These are phyloP conservation scores for Skeletonema menzelii DNA, from an alignment of 108 stramenopile genomes.

Conservation along the genomic window DNA sequence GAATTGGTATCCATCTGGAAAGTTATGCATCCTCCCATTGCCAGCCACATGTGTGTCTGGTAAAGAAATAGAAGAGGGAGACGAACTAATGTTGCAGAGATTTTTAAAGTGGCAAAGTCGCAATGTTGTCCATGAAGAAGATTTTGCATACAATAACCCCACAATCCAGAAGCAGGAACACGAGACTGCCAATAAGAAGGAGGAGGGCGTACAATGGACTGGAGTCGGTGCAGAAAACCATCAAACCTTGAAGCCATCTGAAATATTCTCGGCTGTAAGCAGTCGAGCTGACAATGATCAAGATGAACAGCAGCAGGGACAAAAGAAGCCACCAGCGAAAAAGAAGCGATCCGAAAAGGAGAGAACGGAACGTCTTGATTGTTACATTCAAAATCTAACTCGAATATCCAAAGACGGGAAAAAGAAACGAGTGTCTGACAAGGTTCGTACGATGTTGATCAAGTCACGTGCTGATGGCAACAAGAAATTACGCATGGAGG, in stretches of 20 bases:
- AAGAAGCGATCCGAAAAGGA: slow-evolving; percentile 33
- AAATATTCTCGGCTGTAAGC: slow-evolving; percentile 61
- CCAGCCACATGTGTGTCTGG: not conserved
- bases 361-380: slow-evolving; percentile 45
- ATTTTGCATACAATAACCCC: slow-evolving; percentile 39
- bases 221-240: slow-evolving; percentile 9
- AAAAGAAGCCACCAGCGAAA: slow-evolving; percentile 17
- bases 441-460: slow-evolving; percentile 75
- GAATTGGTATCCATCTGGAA: slow-evolving; percentile 80
- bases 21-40: slow-evolving; percentile 41
- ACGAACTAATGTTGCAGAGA: slow-evolving; percentile 7
- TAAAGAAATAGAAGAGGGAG: not conserved
- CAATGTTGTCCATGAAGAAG: slow-evolving; percentile 20
- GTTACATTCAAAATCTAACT: slow-evolving; percentile 45
- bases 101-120: slow-evolving; percentile 38
- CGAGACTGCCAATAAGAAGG: not conserved
- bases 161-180: not conserved
- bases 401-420: slow-evolving; percentile 28
- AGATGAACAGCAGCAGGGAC: not conserved
- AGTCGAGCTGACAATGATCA: slow-evolving; percentile 41
- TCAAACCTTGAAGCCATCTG: slow-evolving; percentile 51
- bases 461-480: slow-evolving; percentile 70
- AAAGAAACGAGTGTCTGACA: slow-evolving; percentile 54
- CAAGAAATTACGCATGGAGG: slow-evolving; percentile 52
- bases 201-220: slow-evolving; percentile 23